phyloP scores from a whole-genome alignment of 164 flowering plant species.

The Vitis labrusca region DNA sequence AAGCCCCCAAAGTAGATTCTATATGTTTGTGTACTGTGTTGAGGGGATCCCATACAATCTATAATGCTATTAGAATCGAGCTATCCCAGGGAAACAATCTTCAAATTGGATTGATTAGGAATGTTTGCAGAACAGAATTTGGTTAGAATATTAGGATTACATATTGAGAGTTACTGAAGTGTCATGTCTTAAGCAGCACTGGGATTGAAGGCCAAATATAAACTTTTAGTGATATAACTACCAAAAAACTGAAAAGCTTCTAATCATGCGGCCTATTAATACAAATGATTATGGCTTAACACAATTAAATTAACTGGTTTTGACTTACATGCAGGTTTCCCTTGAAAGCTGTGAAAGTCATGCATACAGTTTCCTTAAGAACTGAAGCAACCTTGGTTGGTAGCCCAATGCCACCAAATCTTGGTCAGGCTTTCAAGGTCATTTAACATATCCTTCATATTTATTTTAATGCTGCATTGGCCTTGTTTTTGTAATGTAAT shows the following conservation, averaged over 20 bases:
- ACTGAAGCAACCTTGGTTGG: slow-evolving; percentile 82
- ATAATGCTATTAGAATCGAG: not conserved
- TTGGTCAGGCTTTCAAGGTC: slow-evolving; percentile 91
- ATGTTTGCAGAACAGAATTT: not conserved
- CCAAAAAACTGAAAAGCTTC: not conserved
- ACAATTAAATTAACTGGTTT: not conserved
- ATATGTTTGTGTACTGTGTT: not conserved
- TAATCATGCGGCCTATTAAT: not conserved
- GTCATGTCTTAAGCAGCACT: not conserved
- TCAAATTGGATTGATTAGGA: not conserved
- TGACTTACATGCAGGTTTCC: slow-evolving; percentile 67
- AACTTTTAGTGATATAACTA: not conserved
- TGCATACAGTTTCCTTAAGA: slow-evolving; percentile 90
- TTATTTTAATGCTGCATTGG: not conserved
- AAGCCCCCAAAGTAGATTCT: not conserved
- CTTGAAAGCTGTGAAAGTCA: slow-evolving; percentile 90
- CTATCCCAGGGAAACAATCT: not conserved
- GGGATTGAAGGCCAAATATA: too few species aligned
- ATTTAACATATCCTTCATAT: not conserved
- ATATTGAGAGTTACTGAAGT: not conserved
- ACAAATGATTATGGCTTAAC: not conserved
- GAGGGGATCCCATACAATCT: not conserved
- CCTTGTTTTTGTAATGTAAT: not conserved
- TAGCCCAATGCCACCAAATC: slow-evolving; percentile 62
- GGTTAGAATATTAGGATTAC: not conserved